Evolutionary conservation across 2,329 filamentous ascomycete genomes (phyloP), one percentile per base, ranked within the genome.

Genomic region (Simplicillium aogashimaense): DNA sequence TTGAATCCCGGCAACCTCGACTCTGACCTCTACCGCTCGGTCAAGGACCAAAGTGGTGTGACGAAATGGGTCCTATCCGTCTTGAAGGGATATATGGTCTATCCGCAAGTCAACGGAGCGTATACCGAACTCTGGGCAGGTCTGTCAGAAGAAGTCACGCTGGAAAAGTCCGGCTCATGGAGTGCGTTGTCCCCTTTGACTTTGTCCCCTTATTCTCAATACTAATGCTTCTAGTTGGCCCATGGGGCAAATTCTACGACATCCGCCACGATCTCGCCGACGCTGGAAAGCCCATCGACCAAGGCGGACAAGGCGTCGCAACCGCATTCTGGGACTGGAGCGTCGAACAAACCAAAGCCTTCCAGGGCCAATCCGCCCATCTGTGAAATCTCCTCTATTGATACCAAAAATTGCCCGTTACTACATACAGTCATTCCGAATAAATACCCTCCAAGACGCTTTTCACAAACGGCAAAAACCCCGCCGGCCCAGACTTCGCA

Each of bases 61-160:
- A 51, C 33, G 38, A 43, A 46, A 8, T 17, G 47, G 3, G 5
- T 47, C 3, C 14, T 47, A 10, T 45, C 36, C 10, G 5, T 47
- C 3, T 3, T 54, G 2, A 20, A 45, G 11, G 46, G 35, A 28
- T 13, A 45, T 5, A 41, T 50, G 7, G 20, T 58, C 2, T 50
- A 58, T 39, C 53, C 59, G 0, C 14, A 52, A 0, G 41, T 60
- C 10, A 51, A 60, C 20, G 71, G 69, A 0, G 69, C 67, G 0
- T 72, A 70, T 47, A 70, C 70, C 0, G 60, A 67, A 43, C 47
- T 74, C 1, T 75, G 63, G 43, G 61, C 68, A 1, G 69, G 59
- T 0, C 53, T 69, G 31, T 66, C 67, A 0, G 60, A 63, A 0
- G 58, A 69, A 0, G 53, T 72, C 3, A 66, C 59, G 0, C 31